Evolutionary conservation across 78 protist genomes (phyloP), one percentile per base, ranked within the genome.

Genomic region (Pelomyxa schiedti): DNA sequence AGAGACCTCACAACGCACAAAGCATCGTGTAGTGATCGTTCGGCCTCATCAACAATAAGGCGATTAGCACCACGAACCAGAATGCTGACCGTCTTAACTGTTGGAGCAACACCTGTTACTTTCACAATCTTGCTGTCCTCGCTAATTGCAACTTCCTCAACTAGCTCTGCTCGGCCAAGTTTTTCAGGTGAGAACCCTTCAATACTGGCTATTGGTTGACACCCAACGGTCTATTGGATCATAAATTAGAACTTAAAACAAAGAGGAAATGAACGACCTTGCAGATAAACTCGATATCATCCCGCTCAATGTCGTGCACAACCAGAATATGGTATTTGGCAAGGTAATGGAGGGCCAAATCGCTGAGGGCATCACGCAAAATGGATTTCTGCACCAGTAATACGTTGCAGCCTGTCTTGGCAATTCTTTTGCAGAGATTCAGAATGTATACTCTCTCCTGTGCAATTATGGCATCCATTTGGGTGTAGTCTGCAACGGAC

Each of bases 11-110:
- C 84, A 66, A 98, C 99, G 69, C 99, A 98, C 58, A 98, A 92
- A 4, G 99, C 98, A 75, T 98, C 99, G 82, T 98, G 99, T 69
- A 98, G 6, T 2, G 99, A 94, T 30, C 99, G 90, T 37, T 96
- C 99, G 36, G 95, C 87, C 84, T 97, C 99, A 42, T 89, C 99
- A 26, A 93, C 65, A 16, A 95, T 84, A 38, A 95, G 81, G 77
- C 88, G 81, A 89, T 94, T 95, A 37, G 99, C 87, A 30, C 97
- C 99, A 24, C 97, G 77, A 67, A 78, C 52, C 42, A 96, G 74
- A 39, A 97, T 70, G 39, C 97, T 75, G 39, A 90, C 96, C 1
- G 99, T 96, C 77, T 86, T 75, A 47, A 92, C 96, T 41, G 83
- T 87, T 66, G 80, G 66, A 24, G 83, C 83, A 38, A 93, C 90